These are phyloP conservation scores for Naganishia sp. DNA, from an alignment of 1,284 basidiomycete species.

Conservation along the genomic window DNA sequence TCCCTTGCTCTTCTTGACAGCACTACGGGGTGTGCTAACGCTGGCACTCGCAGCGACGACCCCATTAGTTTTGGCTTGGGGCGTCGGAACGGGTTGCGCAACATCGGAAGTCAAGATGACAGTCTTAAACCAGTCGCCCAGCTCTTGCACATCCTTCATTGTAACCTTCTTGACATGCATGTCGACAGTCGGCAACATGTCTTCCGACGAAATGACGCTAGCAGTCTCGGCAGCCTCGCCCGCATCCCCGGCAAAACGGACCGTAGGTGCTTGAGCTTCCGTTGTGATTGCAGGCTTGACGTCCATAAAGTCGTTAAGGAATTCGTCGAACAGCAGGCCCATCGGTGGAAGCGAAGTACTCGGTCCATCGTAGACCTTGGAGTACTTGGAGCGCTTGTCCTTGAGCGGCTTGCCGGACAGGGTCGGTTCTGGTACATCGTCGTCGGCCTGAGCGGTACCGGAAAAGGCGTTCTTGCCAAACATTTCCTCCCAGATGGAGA, in stretches of 20 bases:
- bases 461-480: constrained; percentile 53
- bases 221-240: constrained; percentile 10
- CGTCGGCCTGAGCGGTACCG: constrained; percentile 38
- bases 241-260: constrained; percentile 17
- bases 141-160: constrained; percentile 23
- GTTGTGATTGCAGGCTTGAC: constrained; percentile 16
- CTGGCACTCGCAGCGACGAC: not conserved
- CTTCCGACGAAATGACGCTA: constrained; percentile 23
- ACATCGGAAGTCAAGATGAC: constrained; percentile 20
- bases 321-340: constrained; percentile 69
- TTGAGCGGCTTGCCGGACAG: not conserved
- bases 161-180: constrained; percentile 24
- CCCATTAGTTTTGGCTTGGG: constrained; percentile 13
- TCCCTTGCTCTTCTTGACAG: constrained; percentile 9
- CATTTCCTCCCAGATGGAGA: constrained; percentile 55
- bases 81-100: constrained; percentile 2
- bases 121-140: constrained; percentile 24
- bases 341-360: constrained; percentile 79
- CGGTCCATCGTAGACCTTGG: constrained; percentile 67
- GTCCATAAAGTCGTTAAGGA: constrained; percentile 67
- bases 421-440: not conserved
- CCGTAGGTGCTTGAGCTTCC: not conserved
- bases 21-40: constrained; percentile 5
- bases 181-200: constrained; percentile 8
- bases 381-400: constrained; percentile 33